Conservation (phyloP, 805 yeast genomes). For the Myxozyma vanderwaltii region DNA sequence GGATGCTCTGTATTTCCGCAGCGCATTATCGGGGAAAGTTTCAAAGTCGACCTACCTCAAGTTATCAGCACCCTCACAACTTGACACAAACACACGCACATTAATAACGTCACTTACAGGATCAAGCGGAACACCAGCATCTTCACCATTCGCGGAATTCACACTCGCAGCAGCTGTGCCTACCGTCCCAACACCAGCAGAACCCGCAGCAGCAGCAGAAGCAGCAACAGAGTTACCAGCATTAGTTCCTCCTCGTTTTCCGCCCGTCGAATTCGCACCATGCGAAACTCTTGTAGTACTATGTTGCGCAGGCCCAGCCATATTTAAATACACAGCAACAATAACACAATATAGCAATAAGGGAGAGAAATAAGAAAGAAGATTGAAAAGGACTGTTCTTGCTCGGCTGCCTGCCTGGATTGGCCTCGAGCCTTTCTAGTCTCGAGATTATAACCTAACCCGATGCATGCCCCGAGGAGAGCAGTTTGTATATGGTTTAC, state of each 20-base stretch:
- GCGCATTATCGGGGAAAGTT: constrained; percentile 58
- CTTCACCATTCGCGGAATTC: constrained; percentile 7
- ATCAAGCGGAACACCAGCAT: constrained; percentile 14
- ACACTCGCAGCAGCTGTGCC: neutral
- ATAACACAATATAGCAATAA: neutral
- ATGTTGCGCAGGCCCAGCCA: constrained; percentile 5
- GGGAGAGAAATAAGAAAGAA: no score
- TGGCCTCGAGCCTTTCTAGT: no score
- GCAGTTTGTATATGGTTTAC: no score
- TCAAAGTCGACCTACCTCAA: constrained; percentile 60
- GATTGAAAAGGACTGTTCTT: no score
- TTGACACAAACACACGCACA: no score
- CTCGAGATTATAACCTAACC: neutral
- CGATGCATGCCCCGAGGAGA: neutral
- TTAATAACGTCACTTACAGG: constrained; percentile 8
- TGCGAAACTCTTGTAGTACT: neutral
- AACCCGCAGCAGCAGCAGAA: no score
- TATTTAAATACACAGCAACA: neutral
- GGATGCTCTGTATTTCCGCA: constrained; percentile 67
- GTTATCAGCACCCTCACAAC: neutral
- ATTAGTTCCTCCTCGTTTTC: constrained; percentile 5
- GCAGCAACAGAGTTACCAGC: neutral
- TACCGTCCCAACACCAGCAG: neutral
- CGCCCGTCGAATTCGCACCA: neutral
- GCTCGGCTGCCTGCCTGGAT: no score